Conservation (phyloP, 129 eudicot genomes). For the carrot (Daucus carota) region DH1_v3.0 NC_030381.2:4994501-4995000, state of each 20-base stretch:
- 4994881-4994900: slow-evolving; percentile 58
- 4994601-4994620: slow-evolving; percentile 91
- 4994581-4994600: slow-evolving; percentile 94
- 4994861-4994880: slow-evolving; percentile 48
- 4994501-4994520: not conserved
- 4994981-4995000: slow-evolving; percentile 66
- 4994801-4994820: slow-evolving; percentile 66
- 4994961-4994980: slow-evolving; percentile 76
- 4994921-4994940: slow-evolving; percentile 66
- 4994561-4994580: slow-evolving; percentile 38
- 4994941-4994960: slow-evolving; percentile 80
- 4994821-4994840: slow-evolving; percentile 65
- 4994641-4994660: slow-evolving; percentile 72
- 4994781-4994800: slow-evolving; percentile 58
- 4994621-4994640: slow-evolving; percentile 89
- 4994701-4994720: slow-evolving; percentile 86
- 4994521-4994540: not conserved
- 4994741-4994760: slow-evolving; percentile 75
- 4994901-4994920: slow-evolving; percentile 73
- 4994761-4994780: slow-evolving; percentile 61
- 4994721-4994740: slow-evolving; percentile 76
- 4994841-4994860: slow-evolving; percentile 45
- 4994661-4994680: slow-evolving; percentile 73
- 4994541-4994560: not conserved
- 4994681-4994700: slow-evolving; percentile 88